Percentiles rank a stretch among this genome's conserved stretches.
Conservation (phyloP, 805 yeast genomes). For the Blastobotrys peoriensis region DNA sequence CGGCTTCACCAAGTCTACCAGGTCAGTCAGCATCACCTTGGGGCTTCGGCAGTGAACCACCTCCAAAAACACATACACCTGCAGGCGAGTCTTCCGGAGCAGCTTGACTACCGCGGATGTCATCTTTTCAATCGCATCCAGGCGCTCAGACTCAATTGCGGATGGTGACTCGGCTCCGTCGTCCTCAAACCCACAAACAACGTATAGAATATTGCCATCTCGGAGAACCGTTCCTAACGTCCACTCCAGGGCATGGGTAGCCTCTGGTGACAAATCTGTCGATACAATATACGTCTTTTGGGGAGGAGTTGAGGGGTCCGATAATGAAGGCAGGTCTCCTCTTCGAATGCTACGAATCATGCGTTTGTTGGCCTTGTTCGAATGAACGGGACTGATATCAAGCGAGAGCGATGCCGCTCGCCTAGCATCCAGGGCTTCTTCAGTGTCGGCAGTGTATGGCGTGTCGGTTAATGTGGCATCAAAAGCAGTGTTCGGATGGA, state of each 20-base stretch:
- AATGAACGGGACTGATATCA: constrained; percentile 48
- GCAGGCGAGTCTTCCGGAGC: constrained; percentile 59
- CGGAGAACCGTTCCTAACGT: constrained; percentile 77
- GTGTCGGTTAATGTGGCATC: constrained; percentile 30
- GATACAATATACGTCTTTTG: constrained; percentile 63
- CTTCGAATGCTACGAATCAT: constrained; percentile 66
- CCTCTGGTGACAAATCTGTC: constrained; percentile 77
- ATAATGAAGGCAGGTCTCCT: constrained; percentile 54
- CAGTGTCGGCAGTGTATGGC: constrained; percentile 66
- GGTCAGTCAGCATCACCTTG: constrained; percentile 60
- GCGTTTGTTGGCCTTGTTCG: constrained; percentile 47
- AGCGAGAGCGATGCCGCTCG: constrained; percentile 51
- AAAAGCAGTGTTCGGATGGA: constrained; percentile 49
- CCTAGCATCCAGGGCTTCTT: constrained; percentile 57
- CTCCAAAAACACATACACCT: constrained; percentile 67
- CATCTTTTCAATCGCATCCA: constrained; percentile 39
- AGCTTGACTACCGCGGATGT: constrained; percentile 38
- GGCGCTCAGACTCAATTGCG: constrained; percentile 35
- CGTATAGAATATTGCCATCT: constrained; percentile 75
- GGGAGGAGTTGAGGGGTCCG: constrained; percentile 16
- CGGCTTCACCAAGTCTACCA: constrained; percentile 66
- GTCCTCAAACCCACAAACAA: constrained; percentile 42
- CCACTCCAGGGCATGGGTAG: constrained; percentile 81
- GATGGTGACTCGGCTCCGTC: constrained; percentile 19
- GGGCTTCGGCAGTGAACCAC: constrained; percentile 73